Conservation (phyloP, 176 grass and related monocot species). For the Eragrostis curvula region DNA sequence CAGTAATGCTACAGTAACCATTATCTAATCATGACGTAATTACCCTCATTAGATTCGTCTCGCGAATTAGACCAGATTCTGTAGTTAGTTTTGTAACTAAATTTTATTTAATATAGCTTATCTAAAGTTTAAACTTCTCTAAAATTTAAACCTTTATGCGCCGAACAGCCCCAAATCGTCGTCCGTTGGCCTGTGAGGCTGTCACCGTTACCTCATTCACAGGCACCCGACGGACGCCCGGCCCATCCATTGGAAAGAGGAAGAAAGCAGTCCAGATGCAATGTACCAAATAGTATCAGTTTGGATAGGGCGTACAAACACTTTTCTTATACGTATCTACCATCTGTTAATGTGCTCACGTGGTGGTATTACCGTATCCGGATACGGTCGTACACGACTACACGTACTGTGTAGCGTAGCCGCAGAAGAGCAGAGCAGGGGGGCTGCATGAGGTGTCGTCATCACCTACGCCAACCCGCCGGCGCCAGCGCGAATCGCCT, state of each 20-base stretch:
- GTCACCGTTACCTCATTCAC: not conserved
- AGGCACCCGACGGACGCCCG: too few relatives aligned
- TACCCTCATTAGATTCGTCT: too few relatives aligned
- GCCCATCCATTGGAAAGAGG: not conserved
- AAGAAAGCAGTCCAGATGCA: conserved; percentile 16
- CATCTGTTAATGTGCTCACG: not conserved
- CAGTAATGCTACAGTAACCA: too few relatives aligned
- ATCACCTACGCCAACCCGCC: not conserved
- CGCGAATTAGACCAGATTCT: too few relatives aligned
- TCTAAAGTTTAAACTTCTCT: too few relatives aligned
- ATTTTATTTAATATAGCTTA: too few relatives aligned
- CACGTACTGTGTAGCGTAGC: not conserved
- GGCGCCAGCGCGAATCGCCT: not conserved
- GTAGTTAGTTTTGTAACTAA: too few relatives aligned
- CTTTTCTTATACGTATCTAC: not conserved
- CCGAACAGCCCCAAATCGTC: too few relatives aligned
- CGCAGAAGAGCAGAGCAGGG: not conserved
- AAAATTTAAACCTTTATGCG: too few relatives aligned
- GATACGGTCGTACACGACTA: not conserved
- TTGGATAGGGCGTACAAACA: not conserved
- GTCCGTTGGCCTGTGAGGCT: too few relatives aligned
- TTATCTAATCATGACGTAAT: too few relatives aligned
- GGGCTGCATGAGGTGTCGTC: not conserved
- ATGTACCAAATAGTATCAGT: not conserved
- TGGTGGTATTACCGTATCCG: not conserved